A percentile compares a stretch with the other conserved stretches of the same genome.
These are phyloP conservation scores for Backusella westeae DNA, from an alignment of 192 early-diverging fungal genomes.

Conservation along the genomic window DNA sequence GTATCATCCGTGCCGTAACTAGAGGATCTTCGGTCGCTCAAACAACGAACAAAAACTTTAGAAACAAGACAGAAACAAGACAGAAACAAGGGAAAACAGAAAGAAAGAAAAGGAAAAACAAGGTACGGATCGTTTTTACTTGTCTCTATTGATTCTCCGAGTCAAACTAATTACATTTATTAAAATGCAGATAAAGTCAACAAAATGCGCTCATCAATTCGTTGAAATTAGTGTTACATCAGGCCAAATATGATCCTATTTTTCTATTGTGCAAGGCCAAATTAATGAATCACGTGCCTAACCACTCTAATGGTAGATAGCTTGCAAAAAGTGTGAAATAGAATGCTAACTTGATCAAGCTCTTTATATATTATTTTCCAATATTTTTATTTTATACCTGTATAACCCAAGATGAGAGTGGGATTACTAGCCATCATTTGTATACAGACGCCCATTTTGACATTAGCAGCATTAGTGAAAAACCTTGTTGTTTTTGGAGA, in stretches of 20 bases:
- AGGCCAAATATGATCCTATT: background rate
- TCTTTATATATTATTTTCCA: background rate
- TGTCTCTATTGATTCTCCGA: background rate
- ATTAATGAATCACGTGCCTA: background rate
- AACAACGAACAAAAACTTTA: background rate
- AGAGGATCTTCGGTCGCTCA: background rate
- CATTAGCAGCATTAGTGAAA: conserved; percentile 13
- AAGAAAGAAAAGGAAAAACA: background rate
- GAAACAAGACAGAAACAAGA: background rate
- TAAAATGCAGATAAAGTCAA: background rate
- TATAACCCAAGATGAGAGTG: conserved; percentile 1
- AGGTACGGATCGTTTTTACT: background rate
- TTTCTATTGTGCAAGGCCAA: background rate
- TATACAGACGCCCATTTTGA: background rate
- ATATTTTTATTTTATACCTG: conserved; percentile 6
- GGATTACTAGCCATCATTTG: background rate
- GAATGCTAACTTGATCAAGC: background rate
- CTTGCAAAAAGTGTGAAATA: background rate
- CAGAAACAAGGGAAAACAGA: background rate
- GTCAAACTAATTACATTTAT: background rate
- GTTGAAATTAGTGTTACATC: background rate
- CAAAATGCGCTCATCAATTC: background rate
- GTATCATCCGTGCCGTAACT: background rate
- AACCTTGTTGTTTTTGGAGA: conserved; percentile 42
- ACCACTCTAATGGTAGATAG: background rate